Percentiles rank a stretch among this genome's conserved stretches.
Conservation (phyloP, 192 early-diverging fungal genomes). For the Coemansia sp. region DNA sequence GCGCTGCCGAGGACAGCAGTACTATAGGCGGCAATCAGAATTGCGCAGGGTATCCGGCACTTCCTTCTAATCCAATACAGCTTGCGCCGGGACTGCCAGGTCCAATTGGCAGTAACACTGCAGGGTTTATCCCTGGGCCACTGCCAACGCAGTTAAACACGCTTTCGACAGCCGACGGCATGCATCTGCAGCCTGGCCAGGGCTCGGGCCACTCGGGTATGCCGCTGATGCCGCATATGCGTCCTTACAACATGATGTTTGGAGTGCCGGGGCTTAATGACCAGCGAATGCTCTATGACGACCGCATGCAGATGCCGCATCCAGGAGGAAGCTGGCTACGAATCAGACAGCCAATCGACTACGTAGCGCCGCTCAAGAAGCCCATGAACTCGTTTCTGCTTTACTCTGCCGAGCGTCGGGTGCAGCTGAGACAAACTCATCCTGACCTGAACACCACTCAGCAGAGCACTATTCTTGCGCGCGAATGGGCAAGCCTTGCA, state of each 20-base stretch:
- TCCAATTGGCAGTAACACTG: slow-evolving; percentile 7
- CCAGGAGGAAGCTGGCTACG: slow-evolving; percentile 36
- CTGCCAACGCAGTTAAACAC: slow-evolving; percentile 12
- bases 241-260: slow-evolving; percentile 50
- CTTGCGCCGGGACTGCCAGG: slow-evolving; percentile 3
- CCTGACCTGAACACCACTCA: slow-evolving; percentile 61
- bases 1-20: slow-evolving; percentile 4
- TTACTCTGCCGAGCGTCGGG: slow-evolving; percentile 63
- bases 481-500: slow-evolving; percentile 62
- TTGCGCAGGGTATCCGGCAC: not conserved
- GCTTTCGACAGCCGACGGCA: slow-evolving; percentile 1
- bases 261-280: slow-evolving; percentile 36
- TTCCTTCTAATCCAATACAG: not conserved
- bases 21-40: not conserved
- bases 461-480: slow-evolving; percentile 63
- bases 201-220: slow-evolving; percentile 12
- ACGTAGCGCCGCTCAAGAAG: slow-evolving; percentile 56
- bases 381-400: slow-evolving; percentile 70
- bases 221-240: slow-evolving; percentile 18
- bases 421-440: slow-evolving; percentile 58
- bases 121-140: slow-evolving; percentile 19
- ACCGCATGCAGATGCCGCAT: slow-evolving; percentile 35
- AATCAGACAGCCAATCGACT: slow-evolving; percentile 51
- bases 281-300: slow-evolving; percentile 40
- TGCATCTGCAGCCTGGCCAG: slow-evolving; percentile 11